These are phyloP conservation scores for Geotrichum histeridarum DNA, from an alignment of 1,139 yeast species.

Conservation along the genomic window DNA sequence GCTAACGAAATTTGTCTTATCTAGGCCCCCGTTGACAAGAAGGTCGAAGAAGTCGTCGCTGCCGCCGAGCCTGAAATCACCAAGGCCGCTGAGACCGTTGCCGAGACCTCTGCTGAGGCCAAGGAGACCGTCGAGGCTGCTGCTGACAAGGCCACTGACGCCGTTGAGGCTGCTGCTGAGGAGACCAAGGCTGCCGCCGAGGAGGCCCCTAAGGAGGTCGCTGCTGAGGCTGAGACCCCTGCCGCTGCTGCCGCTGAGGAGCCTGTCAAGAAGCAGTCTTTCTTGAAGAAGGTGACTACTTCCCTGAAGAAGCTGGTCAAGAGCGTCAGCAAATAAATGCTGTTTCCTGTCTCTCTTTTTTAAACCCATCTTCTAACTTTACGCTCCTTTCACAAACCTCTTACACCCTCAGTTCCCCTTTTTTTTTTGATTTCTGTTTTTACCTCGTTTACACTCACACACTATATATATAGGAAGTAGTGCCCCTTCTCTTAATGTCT, in stretches of 20 bases:
- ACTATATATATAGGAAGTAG: no score
- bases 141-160: slow-evolving; percentile 26
- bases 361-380: background rate
- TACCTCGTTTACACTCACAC: background rate
- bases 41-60: slow-evolving; percentile 11
- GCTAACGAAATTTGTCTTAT: background rate
- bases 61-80: slow-evolving; percentile 21
- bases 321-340: slow-evolving; percentile 14
- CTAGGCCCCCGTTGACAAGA: slow-evolving; percentile 13
- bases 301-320: slow-evolving; percentile 18
- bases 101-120: slow-evolving; percentile 14
- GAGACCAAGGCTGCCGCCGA: slow-evolving; percentile 21
- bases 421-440: background rate
- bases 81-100: slow-evolving; percentile 11
- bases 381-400: background rate
- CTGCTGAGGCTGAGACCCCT: background rate
- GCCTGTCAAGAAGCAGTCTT: slow-evolving; percentile 15
- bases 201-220: slow-evolving; percentile 19
- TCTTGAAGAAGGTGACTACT: slow-evolving; percentile 11
- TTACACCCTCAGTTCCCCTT: background rate
- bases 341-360: background rate
- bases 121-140: slow-evolving; percentile 17
- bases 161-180: slow-evolving; percentile 24
- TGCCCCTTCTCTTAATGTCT: slow-evolving; percentile 7
- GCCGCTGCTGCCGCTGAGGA: slow-evolving; percentile 17